Base-by-base conservation (phyloP, 495 filamentous ascomycete species). In the Penicillium herquei region DNA sequence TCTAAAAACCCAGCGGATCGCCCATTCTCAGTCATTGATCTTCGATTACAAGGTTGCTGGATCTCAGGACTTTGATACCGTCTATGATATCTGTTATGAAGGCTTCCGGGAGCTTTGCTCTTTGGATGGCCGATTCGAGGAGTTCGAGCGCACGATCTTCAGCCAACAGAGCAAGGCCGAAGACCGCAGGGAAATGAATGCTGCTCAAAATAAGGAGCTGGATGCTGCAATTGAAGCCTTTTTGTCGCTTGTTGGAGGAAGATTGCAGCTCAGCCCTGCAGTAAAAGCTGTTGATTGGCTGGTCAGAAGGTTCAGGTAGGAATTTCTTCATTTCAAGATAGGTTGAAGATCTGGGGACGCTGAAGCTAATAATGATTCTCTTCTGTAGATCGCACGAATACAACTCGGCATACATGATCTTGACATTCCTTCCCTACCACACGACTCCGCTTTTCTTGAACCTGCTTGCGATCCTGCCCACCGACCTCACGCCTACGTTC, bases 271-370 rank as follows among this genome's bases (percentile, higher is more conserved):
- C 40, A 91, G 84, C 67, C 92, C 93, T 13, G 90, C 89, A 1
- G 80, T 94, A 12, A 96, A 92, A 62, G 89, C 91, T 5, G 77
- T 97, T 33, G 95, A 99, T 74, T 99, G 94, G 94, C 79, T 97
- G 18, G 80, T 99, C 32, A 78, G 94, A 64, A 81, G 92, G 55
- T 99, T 98, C 58, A 82, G 91, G 92, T 97, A 75, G 30, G 81
- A 4, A 26, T 26, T 26, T 26, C 21, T 4, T 4, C 21, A 26
- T 26, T 26, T 26, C 21, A 26, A 26, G 21, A 26, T 26, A 26
- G 2, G 21, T 26, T 26, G 21, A 4, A 26, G 21, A 26, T 39
- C 16, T 7, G 14, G 6, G 13, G 6, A 30, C 30, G 13, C 10
- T 30, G 2, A 14, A 4, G 32, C 39, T 30, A 39, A n/a, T 10